These are phyloP conservation scores for Gossypium longicalyx DNA, from an alignment of 345 rosid genomes.

Conservation along the genomic window DNA sequence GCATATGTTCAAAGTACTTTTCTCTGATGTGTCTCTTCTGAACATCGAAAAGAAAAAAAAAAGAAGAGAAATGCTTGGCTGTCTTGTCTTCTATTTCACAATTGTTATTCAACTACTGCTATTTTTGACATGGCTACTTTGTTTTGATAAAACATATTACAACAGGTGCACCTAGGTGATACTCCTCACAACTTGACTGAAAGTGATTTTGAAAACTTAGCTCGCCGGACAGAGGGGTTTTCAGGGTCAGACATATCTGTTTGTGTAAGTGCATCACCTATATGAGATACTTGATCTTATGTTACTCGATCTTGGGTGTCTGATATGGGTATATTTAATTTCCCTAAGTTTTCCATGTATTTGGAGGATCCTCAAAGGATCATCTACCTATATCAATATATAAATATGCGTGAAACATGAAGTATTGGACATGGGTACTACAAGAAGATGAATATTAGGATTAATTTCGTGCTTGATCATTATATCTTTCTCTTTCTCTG, in stretches of 20 bases:
- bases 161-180: slow-evolving; percentile 77
- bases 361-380: not conserved
- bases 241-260: slow-evolving; percentile 81
- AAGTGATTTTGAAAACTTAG: slow-evolving; percentile 68
- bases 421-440: not conserved
- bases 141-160: slow-evolving; percentile 15
- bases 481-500: not conserved
- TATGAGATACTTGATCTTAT: not conserved
- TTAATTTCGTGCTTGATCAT: not conserved
- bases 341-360: not conserved
- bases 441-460: not conserved
- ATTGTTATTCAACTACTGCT: not conserved
- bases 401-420: not conserved
- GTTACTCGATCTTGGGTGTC: not conserved
- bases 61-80: not conserved
- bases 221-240: slow-evolving; percentile 61
- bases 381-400: not conserved
- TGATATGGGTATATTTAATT: not conserved
- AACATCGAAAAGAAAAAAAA: not conserved
- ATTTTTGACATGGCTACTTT: not conserved
- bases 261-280: slow-evolving; percentile 51
- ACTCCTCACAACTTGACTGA: slow-evolving; percentile 72
- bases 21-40: not conserved
- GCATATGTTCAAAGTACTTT: slow-evolving; percentile 67
- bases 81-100: not conserved